Base-by-base conservation (phyloP, 2,329 filamentous ascomycete genomes). In the Ophiognomonia clavigignenti-juglandacearum region DNA sequence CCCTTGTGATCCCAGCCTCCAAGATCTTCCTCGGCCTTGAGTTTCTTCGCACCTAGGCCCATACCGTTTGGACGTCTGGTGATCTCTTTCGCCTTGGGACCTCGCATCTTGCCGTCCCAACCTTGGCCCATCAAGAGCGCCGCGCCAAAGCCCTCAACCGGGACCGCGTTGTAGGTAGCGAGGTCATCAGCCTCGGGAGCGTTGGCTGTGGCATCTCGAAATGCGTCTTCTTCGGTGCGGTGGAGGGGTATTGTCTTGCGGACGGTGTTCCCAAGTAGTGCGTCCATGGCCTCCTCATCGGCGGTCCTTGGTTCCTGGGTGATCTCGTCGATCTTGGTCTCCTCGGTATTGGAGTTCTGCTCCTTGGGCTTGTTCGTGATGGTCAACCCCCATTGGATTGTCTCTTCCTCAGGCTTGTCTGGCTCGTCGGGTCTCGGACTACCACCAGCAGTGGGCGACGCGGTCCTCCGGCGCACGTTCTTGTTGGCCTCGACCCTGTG, bases 71-170 rank as follows among this genome's bases (percentile, higher is more conserved):
- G 85, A 41, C 91, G 80, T 43, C 83, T 77, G 60, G 86, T 84
- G 13, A 83, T 73, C 16, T 82, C 70, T 53, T 80, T 83, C 29
- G 82, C 73, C 55, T 86, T 86, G 3, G 71, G 64, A 2, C 73
- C 75, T 39, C 72, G 68, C 52, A 75, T 71, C 45, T 82, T 78
- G 64, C 68, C 85, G 72, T 96, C 90, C 91, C 92, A 96, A 8
- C 93, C 93, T 87, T 97, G 96, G 9, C 91, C 90, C 26, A 91
- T 82, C 29, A 98, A 75, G 54, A 97, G 74, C 0, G 91, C 90
- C 16, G 90, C 86, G 7, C 93, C 93, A 55, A 97, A 98, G 57
- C 96, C 90, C 56, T 96, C 92, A 14, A 97, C 89, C 0, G 93
- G 92, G 52, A 96, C 85, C 11, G 85, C 83, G 49, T 86, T 85